These are phyloP conservation scores for Kwoniella botswanensis DNA, from an alignment of 768 basidiomycete genomes.

Conservation along the genomic window DNA sequence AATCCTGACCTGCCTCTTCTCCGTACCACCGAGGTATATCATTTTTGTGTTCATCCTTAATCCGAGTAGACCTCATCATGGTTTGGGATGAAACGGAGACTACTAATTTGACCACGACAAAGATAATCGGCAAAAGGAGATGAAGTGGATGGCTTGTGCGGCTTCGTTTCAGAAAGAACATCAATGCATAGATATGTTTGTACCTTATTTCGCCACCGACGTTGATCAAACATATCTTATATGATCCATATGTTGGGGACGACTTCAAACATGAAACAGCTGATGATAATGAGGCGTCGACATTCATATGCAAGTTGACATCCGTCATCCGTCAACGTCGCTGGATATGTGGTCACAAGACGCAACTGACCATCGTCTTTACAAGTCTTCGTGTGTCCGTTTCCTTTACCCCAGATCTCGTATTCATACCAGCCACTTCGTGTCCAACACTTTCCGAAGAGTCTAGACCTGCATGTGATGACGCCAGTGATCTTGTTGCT, in stretches of 20 bases:
- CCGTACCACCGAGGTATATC: slow-evolving; percentile 12
- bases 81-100: slow-evolving; percentile 1
- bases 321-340: background rate
- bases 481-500: background rate
- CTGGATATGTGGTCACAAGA: background rate
- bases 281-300: background rate
- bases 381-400: no score
- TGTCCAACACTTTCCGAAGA: background rate
- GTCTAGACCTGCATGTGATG: background rate
- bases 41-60: background rate
- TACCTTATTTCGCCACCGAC: no score
- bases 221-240: background rate
- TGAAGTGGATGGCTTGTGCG: slow-evolving; percentile 7
- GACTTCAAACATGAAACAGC: background rate
- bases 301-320: background rate
- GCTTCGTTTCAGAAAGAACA: slow-evolving; percentile 17
- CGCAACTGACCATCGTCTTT: no score
- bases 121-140: background rate
- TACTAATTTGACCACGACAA: no score
- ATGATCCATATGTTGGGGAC: background rate
- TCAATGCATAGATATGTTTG: background rate
- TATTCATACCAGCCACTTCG: background rate
- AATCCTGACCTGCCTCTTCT: slow-evolving; percentile 5
- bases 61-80: background rate
- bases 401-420: no score